A percentile compares a stretch with the other conserved stretches of the same genome.
These are phyloP conservation scores for Verticillium tricorpus DNA, from an alignment of 2,329 filamentous ascomycete species.

Conservation along the genomic window DNA sequence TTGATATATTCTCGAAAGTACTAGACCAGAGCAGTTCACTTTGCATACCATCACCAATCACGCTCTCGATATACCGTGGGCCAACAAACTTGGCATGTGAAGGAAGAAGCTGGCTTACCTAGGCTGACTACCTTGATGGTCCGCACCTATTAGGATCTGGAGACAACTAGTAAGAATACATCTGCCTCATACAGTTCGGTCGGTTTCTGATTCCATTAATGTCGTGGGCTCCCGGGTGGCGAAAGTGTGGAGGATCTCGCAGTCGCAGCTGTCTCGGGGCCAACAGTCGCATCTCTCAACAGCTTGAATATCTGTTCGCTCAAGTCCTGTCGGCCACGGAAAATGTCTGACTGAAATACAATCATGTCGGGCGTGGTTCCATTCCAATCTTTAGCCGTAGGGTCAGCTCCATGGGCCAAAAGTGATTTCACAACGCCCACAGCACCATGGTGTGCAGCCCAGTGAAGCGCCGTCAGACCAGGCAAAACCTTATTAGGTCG, in stretches of 20 bases:
- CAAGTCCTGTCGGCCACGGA: neutral
- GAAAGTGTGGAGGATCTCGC: neutral
- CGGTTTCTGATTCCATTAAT: neutral
- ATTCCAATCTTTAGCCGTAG: neutral
- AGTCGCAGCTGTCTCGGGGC: neutral
- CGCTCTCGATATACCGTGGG: too few relatives aligned
- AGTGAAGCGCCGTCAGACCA: neutral
- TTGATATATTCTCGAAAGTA: too few relatives aligned
- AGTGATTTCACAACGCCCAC: neutral
- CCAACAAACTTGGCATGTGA: too few relatives aligned
- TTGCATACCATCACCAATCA: too few relatives aligned
- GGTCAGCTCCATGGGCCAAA: neutral
- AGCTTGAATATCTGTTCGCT: neutral
- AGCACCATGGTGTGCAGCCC: neutral
- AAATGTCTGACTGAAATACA: neutral
- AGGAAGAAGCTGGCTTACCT: too few relatives aligned
- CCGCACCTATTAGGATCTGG: too few relatives aligned
- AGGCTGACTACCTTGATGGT: too few relatives aligned
- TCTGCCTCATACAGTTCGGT: too few relatives aligned
- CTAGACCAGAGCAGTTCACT: too few relatives aligned
- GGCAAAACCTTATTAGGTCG: neutral
- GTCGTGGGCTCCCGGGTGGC: neutral
- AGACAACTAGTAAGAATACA: too few relatives aligned
- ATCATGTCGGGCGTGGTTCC: neutral
- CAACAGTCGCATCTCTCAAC: neutral